Conservation (phyloP, 768 basidiomycete species). For the Tephrocybe sp. region DNA sequence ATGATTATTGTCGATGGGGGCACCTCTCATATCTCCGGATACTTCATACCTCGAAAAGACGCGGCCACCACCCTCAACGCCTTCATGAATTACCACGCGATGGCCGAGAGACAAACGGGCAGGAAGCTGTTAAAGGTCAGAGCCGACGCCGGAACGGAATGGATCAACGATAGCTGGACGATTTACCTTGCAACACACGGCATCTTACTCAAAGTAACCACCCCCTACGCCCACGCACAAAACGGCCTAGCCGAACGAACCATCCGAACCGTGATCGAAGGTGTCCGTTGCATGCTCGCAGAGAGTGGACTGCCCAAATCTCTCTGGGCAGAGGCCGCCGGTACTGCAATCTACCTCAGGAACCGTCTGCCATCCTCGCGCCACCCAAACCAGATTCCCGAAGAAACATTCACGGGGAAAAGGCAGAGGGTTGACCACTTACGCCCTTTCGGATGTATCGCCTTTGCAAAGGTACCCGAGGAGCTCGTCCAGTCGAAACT, state of each 20-base stretch:
- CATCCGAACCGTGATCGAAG: background rate
- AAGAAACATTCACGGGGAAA: slow-evolving; percentile 1
- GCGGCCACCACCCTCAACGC: slow-evolving; percentile 15
- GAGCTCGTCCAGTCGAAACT: background rate
- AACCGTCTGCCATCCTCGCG: background rate
- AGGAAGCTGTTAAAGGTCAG: slow-evolving; percentile 13
- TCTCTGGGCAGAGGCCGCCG: background rate
- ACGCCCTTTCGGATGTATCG: background rate
- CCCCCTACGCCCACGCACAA: background rate
- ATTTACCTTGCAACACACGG: background rate
- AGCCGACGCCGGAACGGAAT: slow-evolving; percentile 14
- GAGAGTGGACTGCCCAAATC: background rate
- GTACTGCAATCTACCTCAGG: background rate
- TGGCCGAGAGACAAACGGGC: slow-evolving; percentile 17
- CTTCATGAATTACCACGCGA: slow-evolving; percentile 11
- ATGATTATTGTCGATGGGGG: slow-evolving; percentile 23
- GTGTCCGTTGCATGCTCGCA: background rate
- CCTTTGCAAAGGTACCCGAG: background rate
- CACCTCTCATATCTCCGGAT: slow-evolving; percentile 10
- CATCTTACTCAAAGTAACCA: background rate
- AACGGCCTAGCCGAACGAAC: background rate
- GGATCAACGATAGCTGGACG: background rate
- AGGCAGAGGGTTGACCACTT: background rate
- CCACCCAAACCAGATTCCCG: slow-evolving; percentile 5
- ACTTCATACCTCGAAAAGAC: slow-evolving; percentile 23